phyloP scores from a whole-genome alignment of 345 rosid species.

The Eucalyptus erythrocorys region DNA sequence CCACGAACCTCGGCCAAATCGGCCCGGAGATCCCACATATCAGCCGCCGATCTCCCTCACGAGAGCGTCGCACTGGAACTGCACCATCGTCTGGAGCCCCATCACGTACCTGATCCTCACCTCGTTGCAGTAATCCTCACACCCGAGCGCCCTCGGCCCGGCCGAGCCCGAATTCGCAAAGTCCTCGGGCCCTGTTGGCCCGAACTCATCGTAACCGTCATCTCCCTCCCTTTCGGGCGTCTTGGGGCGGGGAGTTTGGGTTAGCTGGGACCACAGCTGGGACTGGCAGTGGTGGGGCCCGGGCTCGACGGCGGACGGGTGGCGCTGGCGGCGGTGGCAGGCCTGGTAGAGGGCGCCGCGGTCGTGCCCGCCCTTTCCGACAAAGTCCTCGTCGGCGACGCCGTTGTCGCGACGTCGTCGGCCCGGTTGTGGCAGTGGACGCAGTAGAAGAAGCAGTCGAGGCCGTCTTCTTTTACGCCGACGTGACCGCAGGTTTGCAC shows the following conservation, averaged over 20 bases:
- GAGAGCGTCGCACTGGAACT: slow-evolving; percentile 62
- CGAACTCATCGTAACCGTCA: background rate
- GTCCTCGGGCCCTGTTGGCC: slow-evolving; percentile 39
- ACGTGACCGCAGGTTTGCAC: slow-evolving; percentile 50
- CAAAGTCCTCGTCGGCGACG: slow-evolving; percentile 37
- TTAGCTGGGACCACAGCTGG: slow-evolving; percentile 26
- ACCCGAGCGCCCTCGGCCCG: slow-evolving; percentile 3
- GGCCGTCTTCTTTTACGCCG: background rate
- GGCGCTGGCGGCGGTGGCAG: slow-evolving; percentile 16
- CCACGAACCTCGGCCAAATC: slow-evolving; percentile 42
- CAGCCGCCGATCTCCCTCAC: slow-evolving; percentile 44
- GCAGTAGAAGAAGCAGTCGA: slow-evolving; percentile 56
- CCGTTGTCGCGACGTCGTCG: slow-evolving; percentile 29
- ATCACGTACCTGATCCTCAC: slow-evolving; percentile 57
- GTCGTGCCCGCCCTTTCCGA: slow-evolving; percentile 23
- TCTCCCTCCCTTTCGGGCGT: slow-evolving; percentile 3
- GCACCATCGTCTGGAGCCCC: slow-evolving; percentile 60
- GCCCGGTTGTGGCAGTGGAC: slow-evolving; percentile 26
- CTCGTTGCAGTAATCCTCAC: slow-evolving; percentile 51
- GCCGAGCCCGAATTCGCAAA: slow-evolving; percentile 10
- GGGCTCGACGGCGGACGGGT: background rate
- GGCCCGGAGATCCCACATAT: slow-evolving; percentile 47
- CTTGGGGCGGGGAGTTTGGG: background rate
- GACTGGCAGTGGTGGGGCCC: slow-evolving; percentile 20
- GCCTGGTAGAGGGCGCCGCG: slow-evolving; percentile 34